Evolutionary conservation across 768 basidiomycete genomes (phyloP), one percentile per base, ranked within the genome.

Genomic region (Leccinum subgranulosum): DNA sequence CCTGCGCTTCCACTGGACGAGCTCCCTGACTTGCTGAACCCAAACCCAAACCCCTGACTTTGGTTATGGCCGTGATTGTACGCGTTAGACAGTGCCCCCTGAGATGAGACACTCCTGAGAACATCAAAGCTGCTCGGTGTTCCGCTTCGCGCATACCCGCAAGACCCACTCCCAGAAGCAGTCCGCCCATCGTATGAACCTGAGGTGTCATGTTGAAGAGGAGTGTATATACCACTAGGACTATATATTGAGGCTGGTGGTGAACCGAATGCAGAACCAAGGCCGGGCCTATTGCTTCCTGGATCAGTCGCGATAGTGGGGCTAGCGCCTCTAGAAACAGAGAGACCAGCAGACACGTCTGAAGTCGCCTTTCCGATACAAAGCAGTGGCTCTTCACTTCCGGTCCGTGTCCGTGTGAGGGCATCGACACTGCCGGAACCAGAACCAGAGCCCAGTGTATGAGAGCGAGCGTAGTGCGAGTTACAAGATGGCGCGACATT

Each of bases 251-350:
- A 72, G 19, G 52, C 47, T 19, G 57, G 55, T 4, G 66, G 57
- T 11, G 72, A 72, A 21, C 72, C 64, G 36, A 73, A 72, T 12
- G 70, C 72, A 41, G 71, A 72, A 17, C 71, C 72, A 19, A 73
- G 57, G 12, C 62, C 55, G 2, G 49, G 34, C 21, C 19, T 55
- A 48, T 56, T 62, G n/a, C 60, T 52, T 48, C 58, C 64, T 0
- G 27, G 47, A 17, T 61, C 66, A 12, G 50, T 52, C 6, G 29
- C 33, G 14, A 41, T 36, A 9, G 58, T 57, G 10, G 48, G 53
- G 15, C 53, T 60, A 27, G 53, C 10, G 11, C 68, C 60, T 3
- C 58, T 57, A 25, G 53, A 49, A 11, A 51, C 47, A 45, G 60
- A 50, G 45, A 21, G 14, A 6, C 58, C 53, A n/a, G 12, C 36